These are phyloP conservation scores for Coccinonectria pachysandricola DNA, from an alignment of 2,329 filamentous ascomycete genomes.

Conservation along the genomic window DNA sequence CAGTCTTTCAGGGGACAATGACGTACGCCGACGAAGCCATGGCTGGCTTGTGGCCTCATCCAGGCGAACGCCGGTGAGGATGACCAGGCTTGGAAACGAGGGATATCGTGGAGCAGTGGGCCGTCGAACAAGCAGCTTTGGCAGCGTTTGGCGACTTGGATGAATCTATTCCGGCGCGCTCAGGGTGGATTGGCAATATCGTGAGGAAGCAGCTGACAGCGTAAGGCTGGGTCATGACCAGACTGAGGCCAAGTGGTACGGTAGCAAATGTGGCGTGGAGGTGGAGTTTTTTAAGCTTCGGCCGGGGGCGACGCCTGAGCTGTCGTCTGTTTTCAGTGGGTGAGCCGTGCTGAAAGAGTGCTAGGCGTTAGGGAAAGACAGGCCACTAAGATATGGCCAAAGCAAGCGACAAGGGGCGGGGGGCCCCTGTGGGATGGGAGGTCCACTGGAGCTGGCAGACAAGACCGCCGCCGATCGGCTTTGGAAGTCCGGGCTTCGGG, in stretches of 20 bases:
- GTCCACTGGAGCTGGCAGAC: no score
- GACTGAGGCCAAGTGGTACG: constrained; percentile 9
- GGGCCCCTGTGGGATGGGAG: no score
- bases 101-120: constrained; percentile 14
- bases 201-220: constrained; percentile 6
- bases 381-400: no score
- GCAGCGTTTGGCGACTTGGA: constrained; percentile 5
- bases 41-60: constrained; percentile 17
- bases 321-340: constrained; percentile 4
- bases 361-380: no score
- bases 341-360: no score
- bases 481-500: constrained; percentile 5
- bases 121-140: constrained; percentile 2
- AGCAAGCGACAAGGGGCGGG: constrained; percentile 4
- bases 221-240: constrained; percentile 5
- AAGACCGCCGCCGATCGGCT: constrained; percentile 9
- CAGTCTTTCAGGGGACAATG: constrained; percentile 14
- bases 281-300: constrained; percentile 10
- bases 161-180: constrained; percentile 13
- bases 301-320: constrained; percentile 6
- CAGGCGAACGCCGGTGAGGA: constrained; percentile 11
- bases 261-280: constrained; percentile 8
- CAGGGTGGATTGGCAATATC: constrained; percentile 2
- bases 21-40: constrained; percentile 22
- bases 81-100: constrained; percentile 15